Evolutionary conservation across 1,139 yeast species (phyloP).

Genomic region (Kluyveromyces sp.): DNA sequence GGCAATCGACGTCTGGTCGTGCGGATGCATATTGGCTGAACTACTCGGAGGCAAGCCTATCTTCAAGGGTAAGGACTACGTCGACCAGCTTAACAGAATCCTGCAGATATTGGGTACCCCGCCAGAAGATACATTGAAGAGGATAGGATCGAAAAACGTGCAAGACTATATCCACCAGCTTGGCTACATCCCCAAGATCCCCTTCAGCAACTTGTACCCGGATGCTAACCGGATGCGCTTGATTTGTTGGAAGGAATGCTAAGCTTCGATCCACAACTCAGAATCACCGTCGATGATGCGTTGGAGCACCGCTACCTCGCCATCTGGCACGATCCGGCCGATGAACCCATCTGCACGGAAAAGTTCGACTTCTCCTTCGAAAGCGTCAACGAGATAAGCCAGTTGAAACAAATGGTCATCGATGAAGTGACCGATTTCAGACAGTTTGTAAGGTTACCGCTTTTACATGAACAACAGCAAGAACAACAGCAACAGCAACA

Average conservation of each 20-base stretch:
- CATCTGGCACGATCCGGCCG: constrained; percentile 95
- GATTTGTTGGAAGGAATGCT: constrained; percentile 78
- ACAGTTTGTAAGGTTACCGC: constrained; percentile 69
- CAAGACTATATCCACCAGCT: constrained; percentile 85
- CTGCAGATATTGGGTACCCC: constrained; percentile 86
- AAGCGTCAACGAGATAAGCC: constrained; percentile 69
- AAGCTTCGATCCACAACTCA: constrained; percentile 75
- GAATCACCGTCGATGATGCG: constrained; percentile 87
- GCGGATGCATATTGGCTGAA: constrained; percentile 94
- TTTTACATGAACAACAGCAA: constrained; percentile 23
- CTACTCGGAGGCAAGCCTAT: constrained; percentile 86
- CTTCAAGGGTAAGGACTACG: constrained; percentile 91
- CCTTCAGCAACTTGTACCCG: constrained; percentile 69
- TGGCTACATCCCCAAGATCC: constrained; percentile 76
- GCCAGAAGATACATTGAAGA: constrained; percentile 66
- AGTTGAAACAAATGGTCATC: constrained; percentile 68
- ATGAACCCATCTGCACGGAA: constrained; percentile 79
- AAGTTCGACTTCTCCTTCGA: constrained; percentile 90
- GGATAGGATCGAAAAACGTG: constrained; percentile 84
- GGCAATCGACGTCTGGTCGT: constrained; percentile 96
- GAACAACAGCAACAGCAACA: constrained; percentile 5
- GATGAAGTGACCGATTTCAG: constrained; percentile 78
- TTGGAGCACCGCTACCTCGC: constrained; percentile 80
- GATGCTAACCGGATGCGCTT: constrained; percentile 75
- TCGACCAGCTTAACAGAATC: constrained; percentile 88